These are phyloP conservation scores for Phytophthora sp. DNA, from an alignment of 352 stramenopile species.

Conservation along the genomic window DNA sequence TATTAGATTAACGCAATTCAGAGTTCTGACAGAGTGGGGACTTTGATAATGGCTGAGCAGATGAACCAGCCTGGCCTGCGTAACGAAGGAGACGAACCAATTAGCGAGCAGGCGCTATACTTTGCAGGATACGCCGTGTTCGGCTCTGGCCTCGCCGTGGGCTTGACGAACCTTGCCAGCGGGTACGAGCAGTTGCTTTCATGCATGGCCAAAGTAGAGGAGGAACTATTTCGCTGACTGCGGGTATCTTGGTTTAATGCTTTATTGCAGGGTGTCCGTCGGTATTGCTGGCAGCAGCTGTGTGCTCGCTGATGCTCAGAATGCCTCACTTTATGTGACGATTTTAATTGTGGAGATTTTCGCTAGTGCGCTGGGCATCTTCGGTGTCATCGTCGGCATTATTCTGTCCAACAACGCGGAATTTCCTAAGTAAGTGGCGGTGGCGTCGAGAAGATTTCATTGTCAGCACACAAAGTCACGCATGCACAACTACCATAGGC, in stretches of 20 bases:
- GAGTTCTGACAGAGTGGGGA: slow-evolving; percentile 2
- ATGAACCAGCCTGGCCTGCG: slow-evolving; percentile 82
- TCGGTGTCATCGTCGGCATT: slow-evolving; percentile 98
- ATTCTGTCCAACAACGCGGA: slow-evolving; percentile 98
- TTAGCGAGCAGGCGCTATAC: slow-evolving; percentile 86
- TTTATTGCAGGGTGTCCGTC: slow-evolving; percentile 90
- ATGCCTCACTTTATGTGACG: slow-evolving; percentile 98
- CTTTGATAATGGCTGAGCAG: slow-evolving; percentile 29
- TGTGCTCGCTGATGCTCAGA: slow-evolving; percentile 98
- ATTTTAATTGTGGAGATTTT: slow-evolving; percentile 99
- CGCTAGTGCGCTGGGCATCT: slow-evolving; percentile 98
- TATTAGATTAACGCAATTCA: neutral
- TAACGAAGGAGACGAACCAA: slow-evolving; percentile 63
- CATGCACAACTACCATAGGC: slow-evolving; percentile 4
- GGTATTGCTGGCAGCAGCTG: slow-evolving; percentile 98
- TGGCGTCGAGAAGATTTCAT: neutral
- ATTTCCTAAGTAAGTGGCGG: slow-evolving; percentile 85
- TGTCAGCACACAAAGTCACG: slow-evolving; percentile 4
- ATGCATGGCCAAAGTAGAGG: neutral
- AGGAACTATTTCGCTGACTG: slow-evolving; percentile 10
- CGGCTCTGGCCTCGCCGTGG: slow-evolving; percentile 96
- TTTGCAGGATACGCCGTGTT: slow-evolving; percentile 99
- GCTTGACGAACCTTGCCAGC: slow-evolving; percentile 98
- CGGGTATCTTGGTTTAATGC: neutral
- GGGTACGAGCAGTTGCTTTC: slow-evolving; percentile 54